A percentile compares a stretch with the other conserved stretches of the same genome.
Conservation (phyloP, 441 rosid genomes). For the Cnidoscolus chayamansa region DNA sequence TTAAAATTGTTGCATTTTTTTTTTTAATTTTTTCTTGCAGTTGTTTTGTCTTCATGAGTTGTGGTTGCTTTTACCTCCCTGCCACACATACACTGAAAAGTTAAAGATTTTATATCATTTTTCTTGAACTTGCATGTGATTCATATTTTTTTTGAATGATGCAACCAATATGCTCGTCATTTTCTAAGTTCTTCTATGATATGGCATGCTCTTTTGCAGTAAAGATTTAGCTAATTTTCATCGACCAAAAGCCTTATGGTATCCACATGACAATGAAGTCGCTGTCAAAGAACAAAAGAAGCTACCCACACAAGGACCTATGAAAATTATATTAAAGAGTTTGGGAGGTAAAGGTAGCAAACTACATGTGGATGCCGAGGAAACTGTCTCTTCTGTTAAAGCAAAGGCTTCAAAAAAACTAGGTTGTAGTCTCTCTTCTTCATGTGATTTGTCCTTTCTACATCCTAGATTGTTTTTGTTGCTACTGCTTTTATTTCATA, state of each 20-base stretch:
- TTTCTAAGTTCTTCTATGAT: slow-evolving; percentile 7
- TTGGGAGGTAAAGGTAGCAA: slow-evolving; percentile 98
- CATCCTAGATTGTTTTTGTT: not conserved
- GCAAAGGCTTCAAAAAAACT: slow-evolving; percentile 92
- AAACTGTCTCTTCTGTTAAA: slow-evolving; percentile 74
- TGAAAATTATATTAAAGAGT: slow-evolving; percentile 90
- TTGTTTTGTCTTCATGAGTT: not conserved
- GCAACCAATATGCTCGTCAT: not conserved
- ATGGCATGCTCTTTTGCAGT: slow-evolving; percentile 45
- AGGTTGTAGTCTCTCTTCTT: slow-evolving; percentile 53
- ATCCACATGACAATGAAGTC: slow-evolving; percentile 93
- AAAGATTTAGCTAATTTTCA: slow-evolving; percentile 95
- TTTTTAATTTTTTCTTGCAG: not conserved
- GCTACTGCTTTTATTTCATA: not conserved
- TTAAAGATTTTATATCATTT: no score
- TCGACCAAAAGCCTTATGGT: slow-evolving; percentile 95
- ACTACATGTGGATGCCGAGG: slow-evolving; percentile 85
- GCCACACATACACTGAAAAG: no score
- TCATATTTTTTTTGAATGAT: no score
- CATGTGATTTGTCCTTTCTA: not conserved
- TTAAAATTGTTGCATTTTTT: not conserved
- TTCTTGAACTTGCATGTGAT: no score
- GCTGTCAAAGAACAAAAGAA: slow-evolving; percentile 88
- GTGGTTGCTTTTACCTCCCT: not conserved
- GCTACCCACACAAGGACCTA: slow-evolving; percentile 74